A percentile compares a stretch with the other conserved stretches of the same genome.
Conservation (phyloP, 495 filamentous ascomycete species). For the Penicillium canescens region DNA sequence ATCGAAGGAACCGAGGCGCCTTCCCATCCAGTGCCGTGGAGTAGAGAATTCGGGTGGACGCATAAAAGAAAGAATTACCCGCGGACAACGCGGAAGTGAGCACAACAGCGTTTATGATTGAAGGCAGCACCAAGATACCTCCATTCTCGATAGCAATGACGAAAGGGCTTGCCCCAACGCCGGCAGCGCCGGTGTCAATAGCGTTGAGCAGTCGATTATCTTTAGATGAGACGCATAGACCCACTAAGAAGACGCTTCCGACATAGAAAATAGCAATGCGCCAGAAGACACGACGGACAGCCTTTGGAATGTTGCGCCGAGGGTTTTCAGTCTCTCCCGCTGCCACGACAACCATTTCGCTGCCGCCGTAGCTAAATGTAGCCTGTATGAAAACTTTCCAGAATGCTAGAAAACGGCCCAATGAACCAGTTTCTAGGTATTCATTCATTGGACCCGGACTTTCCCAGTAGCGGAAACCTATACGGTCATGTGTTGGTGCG, state of each 20-base stretch:
- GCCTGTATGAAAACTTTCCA: slow-evolving; percentile 41
- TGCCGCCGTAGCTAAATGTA: slow-evolving; percentile 51
- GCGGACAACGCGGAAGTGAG: slow-evolving; percentile 63
- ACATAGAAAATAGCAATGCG: slow-evolving; percentile 81
- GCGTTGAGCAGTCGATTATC: slow-evolving; percentile 20
- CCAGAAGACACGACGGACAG: slow-evolving; percentile 78
- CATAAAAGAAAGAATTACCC: slow-evolving; percentile 74
- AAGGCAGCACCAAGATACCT: slow-evolving; percentile 62
- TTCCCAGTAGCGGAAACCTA: slow-evolving; percentile 50
- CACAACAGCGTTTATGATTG: slow-evolving; percentile 74
- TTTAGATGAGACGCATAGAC: slow-evolving; percentile 39
- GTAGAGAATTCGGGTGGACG: slow-evolving; percentile 68
- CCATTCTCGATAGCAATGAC: slow-evolving; percentile 54
- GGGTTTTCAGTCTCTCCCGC: slow-evolving; percentile 81
- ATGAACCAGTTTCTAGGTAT: slow-evolving; percentile 33
- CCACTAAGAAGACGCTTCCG: slow-evolving; percentile 51
- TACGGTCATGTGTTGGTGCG: slow-evolving; percentile 19
- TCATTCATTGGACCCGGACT: slow-evolving; percentile 48
- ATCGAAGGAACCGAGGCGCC: slow-evolving; percentile 59
- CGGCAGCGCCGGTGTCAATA: slow-evolving; percentile 39
- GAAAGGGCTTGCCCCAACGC: slow-evolving; percentile 30
- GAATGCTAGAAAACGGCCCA: slow-evolving; percentile 47
- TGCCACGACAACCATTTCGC: slow-evolving; percentile 72
- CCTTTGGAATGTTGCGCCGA: slow-evolving; percentile 68
- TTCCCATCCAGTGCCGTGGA: slow-evolving; percentile 65